Evolutionary conservation across 805 yeast species (phyloP).

Genomic region (Phaffomyces opuntiae): DNA sequence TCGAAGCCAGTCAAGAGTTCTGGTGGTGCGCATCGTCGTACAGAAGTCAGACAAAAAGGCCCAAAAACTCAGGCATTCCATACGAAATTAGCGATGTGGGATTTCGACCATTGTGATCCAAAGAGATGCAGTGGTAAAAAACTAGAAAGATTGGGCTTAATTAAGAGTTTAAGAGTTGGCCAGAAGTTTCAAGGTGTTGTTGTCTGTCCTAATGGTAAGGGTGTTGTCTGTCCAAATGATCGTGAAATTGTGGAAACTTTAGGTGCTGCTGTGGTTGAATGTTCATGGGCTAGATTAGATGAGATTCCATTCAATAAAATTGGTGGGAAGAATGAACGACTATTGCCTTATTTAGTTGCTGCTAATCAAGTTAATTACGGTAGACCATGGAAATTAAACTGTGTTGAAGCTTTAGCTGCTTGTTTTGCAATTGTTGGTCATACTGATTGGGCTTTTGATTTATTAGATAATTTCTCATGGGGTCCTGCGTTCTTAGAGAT

Average conservation of each 20-base stretch:
- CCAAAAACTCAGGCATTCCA: slow-evolving; percentile 42
- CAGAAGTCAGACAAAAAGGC: slow-evolving; percentile 27
- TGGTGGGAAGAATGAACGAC: slow-evolving; percentile 83
- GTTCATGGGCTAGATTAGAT: slow-evolving; percentile 97
- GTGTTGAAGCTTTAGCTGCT: slow-evolving; percentile 97
- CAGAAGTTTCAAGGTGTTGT: slow-evolving; percentile 88
- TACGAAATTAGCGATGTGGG: slow-evolving; percentile 96
- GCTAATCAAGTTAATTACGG: slow-evolving; percentile 98
- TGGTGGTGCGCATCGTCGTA: slow-evolving; percentile 49
- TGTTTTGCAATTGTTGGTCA: slow-evolving; percentile 93
- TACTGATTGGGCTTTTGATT: slow-evolving; percentile 76
- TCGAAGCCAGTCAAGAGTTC: slow-evolving; percentile 27
- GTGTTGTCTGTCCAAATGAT: slow-evolving; percentile 88
- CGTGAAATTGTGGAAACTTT: slow-evolving; percentile 60
- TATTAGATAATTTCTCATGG: slow-evolving; percentile 83
- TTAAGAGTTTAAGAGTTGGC: slow-evolving; percentile 76
- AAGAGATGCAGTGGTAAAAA: slow-evolving; percentile 95
- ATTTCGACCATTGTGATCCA: slow-evolving; percentile 97
- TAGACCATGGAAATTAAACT: slow-evolving; percentile 88
- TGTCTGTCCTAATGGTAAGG: slow-evolving; percentile 80
- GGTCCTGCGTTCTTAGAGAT: slow-evolving; percentile 82
- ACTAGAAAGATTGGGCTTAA: slow-evolving; percentile 80
- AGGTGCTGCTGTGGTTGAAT: slow-evolving; percentile 98
- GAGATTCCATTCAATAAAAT: slow-evolving; percentile 92
- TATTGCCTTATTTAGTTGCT: slow-evolving; percentile 87